Evolutionary conservation across 2,329 filamentous ascomycete species (phyloP).

Genomic region (Ophiocordyceps camponoti-leonardi): DNA sequence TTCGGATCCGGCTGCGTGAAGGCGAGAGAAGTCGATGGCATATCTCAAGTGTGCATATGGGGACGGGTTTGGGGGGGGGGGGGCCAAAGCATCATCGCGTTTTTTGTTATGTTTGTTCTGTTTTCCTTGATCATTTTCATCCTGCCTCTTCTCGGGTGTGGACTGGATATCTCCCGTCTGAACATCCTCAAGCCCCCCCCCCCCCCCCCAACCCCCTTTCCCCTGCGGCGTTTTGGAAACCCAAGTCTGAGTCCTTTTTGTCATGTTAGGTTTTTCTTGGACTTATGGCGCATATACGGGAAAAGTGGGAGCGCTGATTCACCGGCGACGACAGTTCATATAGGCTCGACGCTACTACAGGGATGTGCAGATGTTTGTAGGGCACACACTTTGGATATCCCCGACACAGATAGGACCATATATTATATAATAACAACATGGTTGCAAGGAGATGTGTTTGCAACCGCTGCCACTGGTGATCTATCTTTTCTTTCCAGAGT

Average conservation of each 20-base stretch:
- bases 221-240: neutral
- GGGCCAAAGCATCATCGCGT: neutral
- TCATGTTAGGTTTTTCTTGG: neutral
- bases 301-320: neutral
- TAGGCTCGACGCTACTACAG: neutral
- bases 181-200: too few species aligned
- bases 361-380: neutral
- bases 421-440: neutral
- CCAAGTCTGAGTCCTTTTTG: neutral
- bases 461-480: too few species aligned
- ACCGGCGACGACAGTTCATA: neutral
- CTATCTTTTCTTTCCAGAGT: neutral
- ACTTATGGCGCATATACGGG: neutral
- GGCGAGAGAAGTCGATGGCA: neutral
- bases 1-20: constrained; percentile 29
- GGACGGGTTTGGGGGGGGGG: neutral
- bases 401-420: neutral
- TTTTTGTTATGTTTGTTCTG: neutral
- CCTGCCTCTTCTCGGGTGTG: neutral
- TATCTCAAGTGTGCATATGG: neutral
- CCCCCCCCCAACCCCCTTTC: neutral
- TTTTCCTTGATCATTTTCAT: neutral
- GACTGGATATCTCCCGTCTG: neutral
- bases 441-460: neutral
- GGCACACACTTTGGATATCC: neutral